A percentile compares a stretch with the other conserved stretches of the same genome.
phyloP scores from a whole-genome alignment of 176 grass and related monocot genomes.

The Eleusine coracana region DNA sequence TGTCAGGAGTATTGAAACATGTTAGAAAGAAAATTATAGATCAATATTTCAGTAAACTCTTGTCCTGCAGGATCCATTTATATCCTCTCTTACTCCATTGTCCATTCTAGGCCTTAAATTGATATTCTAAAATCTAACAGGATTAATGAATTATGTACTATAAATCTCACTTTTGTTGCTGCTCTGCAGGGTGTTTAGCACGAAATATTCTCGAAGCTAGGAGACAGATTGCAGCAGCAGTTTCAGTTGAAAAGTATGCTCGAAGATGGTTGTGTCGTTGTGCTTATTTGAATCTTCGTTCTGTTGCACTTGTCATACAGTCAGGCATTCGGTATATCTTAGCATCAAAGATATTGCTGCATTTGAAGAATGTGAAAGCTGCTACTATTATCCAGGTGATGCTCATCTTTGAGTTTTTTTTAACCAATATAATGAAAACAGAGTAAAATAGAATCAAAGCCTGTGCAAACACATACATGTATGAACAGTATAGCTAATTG shows the following conservation, averaged over 20 bases:
- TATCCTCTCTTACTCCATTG: too few relatives aligned
- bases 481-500: background rate
- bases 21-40: background rate
- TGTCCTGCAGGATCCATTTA: background rate
- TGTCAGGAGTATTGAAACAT: constrained; percentile 10
- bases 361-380: constrained; percentile 65
- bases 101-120: background rate
- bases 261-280: constrained; percentile 63
- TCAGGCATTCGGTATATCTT: constrained; percentile 63
- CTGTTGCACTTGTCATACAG: constrained; percentile 64
- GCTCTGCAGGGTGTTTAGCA: constrained; percentile 66
- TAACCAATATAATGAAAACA: constrained; percentile 19
- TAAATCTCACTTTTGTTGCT: constrained; percentile 1
- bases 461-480: background rate
- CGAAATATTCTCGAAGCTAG: constrained; percentile 57
- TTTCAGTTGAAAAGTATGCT: constrained; percentile 74
- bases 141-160: background rate
- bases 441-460: background rate
- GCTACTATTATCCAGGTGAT: constrained; percentile 68
- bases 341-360: constrained; percentile 45
- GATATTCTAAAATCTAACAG: background rate
- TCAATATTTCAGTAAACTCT: background rate
- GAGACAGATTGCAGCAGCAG: constrained; percentile 65
- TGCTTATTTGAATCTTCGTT: constrained; percentile 56
- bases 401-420: constrained; percentile 30